These are phyloP conservation scores for Suillus lakei DNA, from an alignment of 768 basidiomycete genomes.

Conservation along the genomic window DNA sequence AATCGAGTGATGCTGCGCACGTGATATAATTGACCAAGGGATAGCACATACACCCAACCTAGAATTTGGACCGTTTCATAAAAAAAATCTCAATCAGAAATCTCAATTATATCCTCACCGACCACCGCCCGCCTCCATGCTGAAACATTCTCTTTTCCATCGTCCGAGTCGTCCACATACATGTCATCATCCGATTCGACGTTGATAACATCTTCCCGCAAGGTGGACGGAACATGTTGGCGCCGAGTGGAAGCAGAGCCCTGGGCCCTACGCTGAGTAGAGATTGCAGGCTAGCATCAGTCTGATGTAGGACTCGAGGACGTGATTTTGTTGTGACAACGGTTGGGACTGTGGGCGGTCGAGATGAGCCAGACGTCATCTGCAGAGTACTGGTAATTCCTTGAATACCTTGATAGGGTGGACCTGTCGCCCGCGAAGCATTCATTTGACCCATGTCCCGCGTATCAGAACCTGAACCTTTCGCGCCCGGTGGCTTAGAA, in stretches of 20 bases:
- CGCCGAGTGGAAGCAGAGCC: background rate
- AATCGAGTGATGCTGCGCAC: too few relatives aligned
- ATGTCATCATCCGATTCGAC: slow-evolving; percentile 50
- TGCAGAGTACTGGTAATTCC: background rate
- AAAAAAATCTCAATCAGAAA: slow-evolving; percentile 41
- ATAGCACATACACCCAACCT: background rate
- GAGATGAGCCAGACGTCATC: background rate
- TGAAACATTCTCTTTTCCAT: too few relatives aligned
- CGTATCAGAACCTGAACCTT: background rate
- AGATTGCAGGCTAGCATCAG: background rate
- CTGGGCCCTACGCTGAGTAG: background rate
- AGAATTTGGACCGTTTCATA: background rate
- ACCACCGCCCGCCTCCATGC: too few relatives aligned
- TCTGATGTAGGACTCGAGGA: background rate
- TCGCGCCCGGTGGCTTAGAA: background rate
- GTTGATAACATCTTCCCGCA: slow-evolving; percentile 39
- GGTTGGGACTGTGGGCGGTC: background rate
- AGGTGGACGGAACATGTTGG: background rate
- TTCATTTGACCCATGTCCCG: background rate
- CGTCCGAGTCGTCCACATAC: too few relatives aligned
- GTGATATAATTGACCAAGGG: too few relatives aligned
- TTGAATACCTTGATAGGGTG: background rate
- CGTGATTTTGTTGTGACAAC: background rate
- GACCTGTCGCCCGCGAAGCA: background rate
- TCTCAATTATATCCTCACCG: too few relatives aligned